A percentile compares a stretch with the other conserved stretches of the same genome.
Evolutionary conservation across 1,139 yeast species (phyloP).

Genomic region (Kluyveromyces sp.): DNA sequence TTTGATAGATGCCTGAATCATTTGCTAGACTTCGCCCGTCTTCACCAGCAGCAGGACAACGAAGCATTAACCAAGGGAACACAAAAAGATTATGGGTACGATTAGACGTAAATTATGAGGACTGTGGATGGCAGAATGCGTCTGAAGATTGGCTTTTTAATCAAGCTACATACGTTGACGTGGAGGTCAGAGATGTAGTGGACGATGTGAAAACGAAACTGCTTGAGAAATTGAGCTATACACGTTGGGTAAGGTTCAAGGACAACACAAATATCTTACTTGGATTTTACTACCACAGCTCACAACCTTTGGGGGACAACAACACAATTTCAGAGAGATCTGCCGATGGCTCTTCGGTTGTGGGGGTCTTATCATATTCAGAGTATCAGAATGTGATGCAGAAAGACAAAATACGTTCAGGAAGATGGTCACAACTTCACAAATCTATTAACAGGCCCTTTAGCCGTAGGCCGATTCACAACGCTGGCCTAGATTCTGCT

Average conservation of each 20-base stretch:
- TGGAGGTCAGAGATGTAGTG: constrained; percentile 24
- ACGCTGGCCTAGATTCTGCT: background rate
- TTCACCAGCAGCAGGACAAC: constrained; percentile 3
- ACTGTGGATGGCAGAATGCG: background rate
- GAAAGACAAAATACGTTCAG: constrained; percentile 1
- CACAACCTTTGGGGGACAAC: background rate
- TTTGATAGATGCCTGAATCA: constrained; percentile 1
- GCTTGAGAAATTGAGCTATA: constrained; percentile 17
- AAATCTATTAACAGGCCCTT: constrained; percentile 2
- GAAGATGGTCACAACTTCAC: constrained; percentile 6
- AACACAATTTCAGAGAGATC: background rate
- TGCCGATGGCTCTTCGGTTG: background rate
- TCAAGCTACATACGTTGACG: constrained; percentile 13
- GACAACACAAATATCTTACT: constrained; percentile 27
- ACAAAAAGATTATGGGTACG: constrained; percentile 5
- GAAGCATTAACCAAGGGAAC: constrained; percentile 1
- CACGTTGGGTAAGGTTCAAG: constrained; percentile 22
- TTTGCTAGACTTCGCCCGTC: constrained; percentile 1
- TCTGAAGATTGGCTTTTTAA: background rate
- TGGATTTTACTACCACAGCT: constrained; percentile 19
- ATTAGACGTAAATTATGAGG: background rate
- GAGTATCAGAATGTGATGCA: constrained; percentile 1
- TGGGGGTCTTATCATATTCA: background rate
- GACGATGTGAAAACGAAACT: constrained; percentile 28
- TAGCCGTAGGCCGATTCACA: background rate